Evolutionary conservation across 768 basidiomycete species (phyloP), one percentile per base, ranked within the genome.

Genomic region (Naganishia randhawae): DNA sequence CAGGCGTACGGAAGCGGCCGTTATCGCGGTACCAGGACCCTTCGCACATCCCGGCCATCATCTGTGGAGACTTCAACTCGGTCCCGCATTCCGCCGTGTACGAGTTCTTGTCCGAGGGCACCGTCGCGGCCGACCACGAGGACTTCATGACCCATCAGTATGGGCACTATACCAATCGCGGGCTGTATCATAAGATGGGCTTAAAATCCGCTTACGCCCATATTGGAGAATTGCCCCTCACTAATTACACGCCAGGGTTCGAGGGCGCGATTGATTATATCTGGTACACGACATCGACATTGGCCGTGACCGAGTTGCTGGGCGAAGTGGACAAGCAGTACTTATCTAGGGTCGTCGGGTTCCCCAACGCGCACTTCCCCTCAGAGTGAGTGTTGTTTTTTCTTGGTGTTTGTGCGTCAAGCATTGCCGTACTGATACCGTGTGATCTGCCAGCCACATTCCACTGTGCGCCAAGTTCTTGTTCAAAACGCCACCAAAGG

Each of bases 61-160:
- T 97, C 67, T 90, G 89, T 73, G 92, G 93, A n/a, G 96, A 99
- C 81, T 93, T 89, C 83, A 99, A 99, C 83, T 95, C 92, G 55
- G 81, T 88, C 1, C 89, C 91, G 0, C 82, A 83, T 11, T 92
- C 90, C 37, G 92, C 92, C 7, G 90, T 98, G 22, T 96, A 91
- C 82, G 91, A 98, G 73, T 93, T 89, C 83, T 80, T 98, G 63
- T 84, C 88, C 29, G 86, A 83, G 10, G 95, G 96, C 13, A 70
- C 75, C 29, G 73, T 78, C 3, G 81, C 88, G 2, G 82, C 86
- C 9, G 85, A 89, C 68, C 96, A 99, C 73, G 85, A 87, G 11
- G 96, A 99, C 78, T 98, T 97, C 80, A 86, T 95, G 87, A 85
- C 85, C 7, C 91, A 96, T 77, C 84, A 85, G 45, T 99, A 99